phyloP scores from a whole-genome alignment of 2,329 filamentous ascomycete genomes.

The Colletotrichum coccodes region DNA sequence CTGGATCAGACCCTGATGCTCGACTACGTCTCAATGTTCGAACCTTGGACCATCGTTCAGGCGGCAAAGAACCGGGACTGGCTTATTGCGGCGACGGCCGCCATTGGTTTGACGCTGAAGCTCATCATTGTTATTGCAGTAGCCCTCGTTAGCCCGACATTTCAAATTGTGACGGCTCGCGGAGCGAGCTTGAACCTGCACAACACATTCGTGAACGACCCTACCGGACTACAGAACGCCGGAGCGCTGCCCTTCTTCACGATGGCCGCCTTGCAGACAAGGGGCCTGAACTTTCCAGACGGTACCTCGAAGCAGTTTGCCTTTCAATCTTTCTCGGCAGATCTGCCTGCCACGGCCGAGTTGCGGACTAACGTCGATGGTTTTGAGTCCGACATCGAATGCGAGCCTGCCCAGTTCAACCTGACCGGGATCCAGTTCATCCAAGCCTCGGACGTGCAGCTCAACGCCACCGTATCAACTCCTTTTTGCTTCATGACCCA shows the following conservation, averaged over 20 bases:
- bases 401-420: slow-evolving; percentile 40
- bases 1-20: slow-evolving; percentile 47
- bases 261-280: slow-evolving; percentile 45
- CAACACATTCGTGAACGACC: slow-evolving; percentile 42
- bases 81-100: slow-evolving; percentile 41
- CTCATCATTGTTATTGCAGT: slow-evolving; percentile 47
- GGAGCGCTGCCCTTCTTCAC: slow-evolving; percentile 44
- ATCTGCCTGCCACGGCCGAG: slow-evolving; percentile 36
- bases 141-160: slow-evolving; percentile 46
- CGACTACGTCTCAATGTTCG: slow-evolving; percentile 46
- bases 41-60: slow-evolving; percentile 39
- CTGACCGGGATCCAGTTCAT: slow-evolving; percentile 38
- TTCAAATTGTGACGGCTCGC: slow-evolving; percentile 39
- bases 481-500: slow-evolving; percentile 33
- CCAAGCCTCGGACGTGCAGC: slow-evolving; percentile 31
- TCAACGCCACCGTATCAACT: slow-evolving; percentile 43
- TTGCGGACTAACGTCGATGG: slow-evolving; percentile 47
- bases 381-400: slow-evolving; percentile 44
- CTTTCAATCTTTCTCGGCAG: slow-evolving; percentile 45
- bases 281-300: slow-evolving; percentile 40
- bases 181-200: slow-evolving; percentile 38
- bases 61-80: slow-evolving; percentile 46
- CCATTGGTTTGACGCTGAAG: slow-evolving; percentile 44
- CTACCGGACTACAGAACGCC: slow-evolving; percentile 36
- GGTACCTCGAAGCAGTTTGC: slow-evolving; percentile 46